phyloP scores from a whole-genome alignment of 306 rosid species.

The Quercus dentata region DNA sequence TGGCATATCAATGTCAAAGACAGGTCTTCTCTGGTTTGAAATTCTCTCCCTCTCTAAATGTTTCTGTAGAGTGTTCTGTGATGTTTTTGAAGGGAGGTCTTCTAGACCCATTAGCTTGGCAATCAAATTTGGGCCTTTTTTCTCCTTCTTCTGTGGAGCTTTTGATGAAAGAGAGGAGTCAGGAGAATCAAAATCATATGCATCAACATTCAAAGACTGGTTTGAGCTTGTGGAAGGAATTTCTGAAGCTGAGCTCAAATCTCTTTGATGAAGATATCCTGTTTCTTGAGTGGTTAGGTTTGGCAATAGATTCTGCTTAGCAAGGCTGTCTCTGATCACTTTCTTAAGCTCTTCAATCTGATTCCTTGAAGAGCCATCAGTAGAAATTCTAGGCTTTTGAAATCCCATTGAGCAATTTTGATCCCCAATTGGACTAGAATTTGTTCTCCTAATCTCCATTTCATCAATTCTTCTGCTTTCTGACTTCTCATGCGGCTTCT shows the following conservation, averaged over 20 bases:
- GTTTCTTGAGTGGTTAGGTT: slow-evolving; percentile 25
- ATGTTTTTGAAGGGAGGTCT: slow-evolving; percentile 45
- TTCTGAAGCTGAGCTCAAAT: slow-evolving; percentile 43
- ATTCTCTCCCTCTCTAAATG: slow-evolving; percentile 45
- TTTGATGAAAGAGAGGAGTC: slow-evolving; percentile 46
- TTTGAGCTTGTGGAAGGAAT: slow-evolving; percentile 66
- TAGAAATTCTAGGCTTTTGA: slow-evolving; percentile 40
- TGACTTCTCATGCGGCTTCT: slow-evolving; percentile 30
- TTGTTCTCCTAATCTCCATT: slow-evolving; percentile 15
- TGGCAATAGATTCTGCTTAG: slow-evolving; percentile 22
- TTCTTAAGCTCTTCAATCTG: slow-evolving; percentile 42
- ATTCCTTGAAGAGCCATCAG: slow-evolving; percentile 48
- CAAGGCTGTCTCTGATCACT: slow-evolving; percentile 42
- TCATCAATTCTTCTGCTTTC: slow-evolving; percentile 35
- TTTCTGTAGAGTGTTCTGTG: slow-evolving; percentile 34
- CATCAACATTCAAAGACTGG: slow-evolving; percentile 47
- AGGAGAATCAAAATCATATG: slow-evolving; percentile 31
- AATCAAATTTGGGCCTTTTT: slow-evolving; percentile 55
- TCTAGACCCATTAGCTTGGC: slow-evolving; percentile 94
- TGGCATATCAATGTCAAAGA: slow-evolving; percentile 50
- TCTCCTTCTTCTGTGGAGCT: slow-evolving; percentile 31
- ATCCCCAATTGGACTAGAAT: slow-evolving; percentile 26
- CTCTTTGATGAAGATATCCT: slow-evolving; percentile 19
- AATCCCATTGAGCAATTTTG: slow-evolving; percentile 26
- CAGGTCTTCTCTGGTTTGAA: slow-evolving; percentile 44